Evolutionary conservation across 2,329 filamentous ascomycete species (phyloP).

Genomic region (Arthrobotrys iridis): DNA sequence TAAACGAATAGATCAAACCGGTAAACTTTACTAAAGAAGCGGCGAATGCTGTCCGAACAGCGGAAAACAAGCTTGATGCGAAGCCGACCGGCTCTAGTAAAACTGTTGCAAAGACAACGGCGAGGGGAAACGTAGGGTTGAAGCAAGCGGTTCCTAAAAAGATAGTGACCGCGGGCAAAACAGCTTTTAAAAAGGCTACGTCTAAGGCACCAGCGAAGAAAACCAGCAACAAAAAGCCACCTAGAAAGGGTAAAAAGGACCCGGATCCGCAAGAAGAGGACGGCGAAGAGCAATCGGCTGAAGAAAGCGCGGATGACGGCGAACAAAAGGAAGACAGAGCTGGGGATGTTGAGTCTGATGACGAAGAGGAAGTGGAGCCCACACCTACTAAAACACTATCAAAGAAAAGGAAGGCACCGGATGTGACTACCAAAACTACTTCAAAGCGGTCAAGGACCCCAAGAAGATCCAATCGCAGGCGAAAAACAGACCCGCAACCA

Average conservation of each 20-base stretch:
- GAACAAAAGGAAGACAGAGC: background rate
- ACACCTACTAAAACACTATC: background rate
- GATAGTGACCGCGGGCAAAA: no score
- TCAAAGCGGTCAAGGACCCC: background rate
- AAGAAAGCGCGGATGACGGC: background rate
- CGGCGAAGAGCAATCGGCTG: background rate
- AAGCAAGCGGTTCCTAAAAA: no score
- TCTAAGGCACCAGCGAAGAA: background rate
- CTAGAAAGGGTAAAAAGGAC: background rate
- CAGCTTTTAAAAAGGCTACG: background rate
- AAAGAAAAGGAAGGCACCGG: background rate
- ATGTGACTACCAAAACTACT: background rate
- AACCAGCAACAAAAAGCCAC: background rate
- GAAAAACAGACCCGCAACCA: background rate
- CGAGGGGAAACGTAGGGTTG: no score
- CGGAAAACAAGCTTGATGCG: no score
- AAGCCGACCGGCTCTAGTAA: no score
- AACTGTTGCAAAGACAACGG: no score
- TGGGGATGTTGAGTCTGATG: no score
- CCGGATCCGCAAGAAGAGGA: background rate
- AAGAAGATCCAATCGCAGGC: background rate
- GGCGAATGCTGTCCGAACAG: no score
- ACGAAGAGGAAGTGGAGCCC: background rate
- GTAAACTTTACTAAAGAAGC: no score
- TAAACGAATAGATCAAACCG: no score